Base-by-base conservation (phyloP, 2,329 filamentous ascomycete species). In the Ceratocystis colombiana region DNA sequence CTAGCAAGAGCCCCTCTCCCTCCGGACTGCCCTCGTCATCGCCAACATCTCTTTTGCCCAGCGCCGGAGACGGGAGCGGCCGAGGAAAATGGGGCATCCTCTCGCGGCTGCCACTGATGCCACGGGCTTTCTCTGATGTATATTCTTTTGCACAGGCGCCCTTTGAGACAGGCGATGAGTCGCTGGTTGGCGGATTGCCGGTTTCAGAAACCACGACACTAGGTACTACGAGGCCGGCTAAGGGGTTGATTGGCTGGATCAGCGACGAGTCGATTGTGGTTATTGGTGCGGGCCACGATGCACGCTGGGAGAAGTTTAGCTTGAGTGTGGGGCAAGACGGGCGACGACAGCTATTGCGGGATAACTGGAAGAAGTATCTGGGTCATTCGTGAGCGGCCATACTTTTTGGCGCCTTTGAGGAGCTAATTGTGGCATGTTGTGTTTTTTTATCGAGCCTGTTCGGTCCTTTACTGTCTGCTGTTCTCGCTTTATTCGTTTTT, bases 221-320 rank as follows among this genome's bases (percentile, higher is more conserved):
- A 7, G 79, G 80, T 1, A 81, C 79, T 17, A 76, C 78, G 15
- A 76, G 84, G 63, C 86, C 90, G 15, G 82, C 86, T 10, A 96
- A 96, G 74, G 94, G 94, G 0, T 77, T 94, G 6, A 82, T 96
- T 66, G 91, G 91, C 1, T 97, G 95, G 90, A 80, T 86, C 8
- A 81, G 85, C 70, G 88, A 96, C 69, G 79, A 84, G 25, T 88
- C 82, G 17, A 77, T 96, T 10, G 77, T 92, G 1, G 86, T 96
- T 0, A 79, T 96, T 62, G 88, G 91, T 2, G 88, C 89, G 0
- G 91, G 91, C 0, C 81, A 82, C 68, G 89, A 94, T 73, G 88
- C 88, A 17, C 81, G 88, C 63, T 96, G 92, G 90, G 91, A 96
- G 77, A 91, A 88, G 68, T 96, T 96, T 71, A 79, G 86, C 22